Percentiles rank a stretch among this genome's conserved stretches.
Evolutionary conservation across 106 monocot genomes (phyloP).

Genomic region (Apostasia shenzhenica): DNA sequence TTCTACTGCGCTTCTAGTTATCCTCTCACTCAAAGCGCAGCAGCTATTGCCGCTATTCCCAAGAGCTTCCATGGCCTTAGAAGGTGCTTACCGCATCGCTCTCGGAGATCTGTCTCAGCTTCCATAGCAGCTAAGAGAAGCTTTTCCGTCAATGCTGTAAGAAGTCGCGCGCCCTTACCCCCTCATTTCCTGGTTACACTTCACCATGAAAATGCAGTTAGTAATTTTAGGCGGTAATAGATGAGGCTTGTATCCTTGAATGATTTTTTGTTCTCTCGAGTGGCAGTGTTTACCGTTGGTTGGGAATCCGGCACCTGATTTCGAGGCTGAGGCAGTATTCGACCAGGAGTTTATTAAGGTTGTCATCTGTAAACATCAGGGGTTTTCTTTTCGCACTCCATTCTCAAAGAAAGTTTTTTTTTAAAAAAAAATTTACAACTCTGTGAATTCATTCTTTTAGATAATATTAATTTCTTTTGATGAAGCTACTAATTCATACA

Average conservation of each 20-base stretch:
- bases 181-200: background rate
- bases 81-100: constrained; percentile 15
- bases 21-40: constrained; percentile 25
- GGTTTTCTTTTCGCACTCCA: background rate
- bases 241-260: background rate
- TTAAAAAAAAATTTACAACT: background rate
- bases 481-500: background rate
- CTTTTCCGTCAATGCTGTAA: constrained; percentile 61
- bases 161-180: background rate
- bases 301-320: constrained; percentile 77
- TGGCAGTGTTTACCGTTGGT: constrained; percentile 48
- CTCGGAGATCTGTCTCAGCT: constrained; percentile 18
- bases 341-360: constrained; percentile 94
- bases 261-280: background rate
- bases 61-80: constrained; percentile 41
- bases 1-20: background rate
- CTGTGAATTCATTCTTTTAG: background rate
- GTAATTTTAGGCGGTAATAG: background rate
- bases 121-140: constrained; percentile 31
- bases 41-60: constrained; percentile 23
- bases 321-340: constrained; percentile 86
- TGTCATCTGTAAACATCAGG: background rate
- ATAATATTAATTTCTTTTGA: background rate
- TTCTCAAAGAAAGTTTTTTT: too few species aligned
- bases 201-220: too few species aligned